Evolutionary conservation across 2,329 filamentous ascomycete genomes (phyloP), one percentile per base, ranked within the genome.

Genomic region (Colletotrichum musicola): DNA sequence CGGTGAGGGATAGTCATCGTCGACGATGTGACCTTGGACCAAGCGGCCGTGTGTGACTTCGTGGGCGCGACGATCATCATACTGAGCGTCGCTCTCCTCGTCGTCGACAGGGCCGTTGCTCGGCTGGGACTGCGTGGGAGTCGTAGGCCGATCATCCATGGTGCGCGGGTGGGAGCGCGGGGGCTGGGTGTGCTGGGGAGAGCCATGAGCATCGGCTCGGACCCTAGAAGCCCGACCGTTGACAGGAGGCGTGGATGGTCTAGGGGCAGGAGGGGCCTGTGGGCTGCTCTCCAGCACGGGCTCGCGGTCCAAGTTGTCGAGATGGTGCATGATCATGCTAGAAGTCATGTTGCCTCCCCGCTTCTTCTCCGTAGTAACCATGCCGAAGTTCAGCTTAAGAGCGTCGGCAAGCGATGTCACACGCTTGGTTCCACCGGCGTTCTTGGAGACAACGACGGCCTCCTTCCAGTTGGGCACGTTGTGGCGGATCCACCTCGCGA

Each of bases 361-460:
- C 76, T 89, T 90, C 74, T 89, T 87, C 74, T 97, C 94, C 6
- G 94, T 97, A 3, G 93, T 97, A 63, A 99, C 94, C 77, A 99
- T 94, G 73, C 96, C 96, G 74, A 99, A 99, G 84, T 97, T 98
- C 74, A 99, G 88, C 85, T 98, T 98, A 74, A 99, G 82, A 2
- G 94, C 94, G 82, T 99, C 96, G 70, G 96, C 96, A 62, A 99
- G 85, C 30, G 95, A 98, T 14, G 96, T 99, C 46, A 98, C 96
- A 72, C 96, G 89, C 84, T 99, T 99, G 56, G 96, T 98, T 67
- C 96, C 96, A 64, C 96, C 96, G 1, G 96, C 93, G 77, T 99
- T 99, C 84, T 99, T 99, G 77, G 95, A 98, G 22, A 99, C 96
- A 16, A 98, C 95, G 6, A 99, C 96, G 10, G 94, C 94, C 73